Evolutionary conservation across 352 stramenopile species (phyloP).

Genomic region (Globisporangium spiculum): DNA sequence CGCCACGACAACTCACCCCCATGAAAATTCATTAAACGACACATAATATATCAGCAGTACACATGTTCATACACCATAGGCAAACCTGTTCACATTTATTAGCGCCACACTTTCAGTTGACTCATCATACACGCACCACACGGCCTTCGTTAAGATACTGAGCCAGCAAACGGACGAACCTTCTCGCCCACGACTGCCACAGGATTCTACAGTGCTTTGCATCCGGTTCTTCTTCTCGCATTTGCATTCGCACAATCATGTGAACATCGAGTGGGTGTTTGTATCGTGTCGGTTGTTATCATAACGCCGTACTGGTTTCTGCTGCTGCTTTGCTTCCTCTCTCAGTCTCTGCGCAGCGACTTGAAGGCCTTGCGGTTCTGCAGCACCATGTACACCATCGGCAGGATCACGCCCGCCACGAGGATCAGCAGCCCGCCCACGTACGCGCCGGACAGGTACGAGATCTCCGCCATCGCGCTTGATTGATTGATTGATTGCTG

Average conservation of each 20-base stretch:
- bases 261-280: neutral
- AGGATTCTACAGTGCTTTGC: neutral
- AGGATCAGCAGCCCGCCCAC: constrained; percentile 65
- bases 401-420: constrained; percentile 60
- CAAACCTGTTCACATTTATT: constrained; percentile 9
- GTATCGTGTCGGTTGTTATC: neutral
- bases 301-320: neutral
- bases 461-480: constrained; percentile 37
- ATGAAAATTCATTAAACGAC: neutral
- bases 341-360: constrained; percentile 65
- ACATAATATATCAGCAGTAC: constrained; percentile 5
- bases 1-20: neutral
- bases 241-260: neutral
- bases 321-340: neutral
- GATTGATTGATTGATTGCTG: neutral
- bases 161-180: neutral
- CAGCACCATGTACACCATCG: constrained; percentile 83
- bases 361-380: constrained; percentile 89
- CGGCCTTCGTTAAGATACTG: neutral
- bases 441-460: constrained; percentile 73
- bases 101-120: neutral
- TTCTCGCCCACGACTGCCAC: neutral
- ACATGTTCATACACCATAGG: neutral
- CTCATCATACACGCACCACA: neutral
- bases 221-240: neutral